Percentiles rank a stretch among this genome's conserved stretches.
phyloP scores from a whole-genome alignment of 2,329 filamentous ascomycete genomes.

The Chaetomiaceae sp. region DNA sequence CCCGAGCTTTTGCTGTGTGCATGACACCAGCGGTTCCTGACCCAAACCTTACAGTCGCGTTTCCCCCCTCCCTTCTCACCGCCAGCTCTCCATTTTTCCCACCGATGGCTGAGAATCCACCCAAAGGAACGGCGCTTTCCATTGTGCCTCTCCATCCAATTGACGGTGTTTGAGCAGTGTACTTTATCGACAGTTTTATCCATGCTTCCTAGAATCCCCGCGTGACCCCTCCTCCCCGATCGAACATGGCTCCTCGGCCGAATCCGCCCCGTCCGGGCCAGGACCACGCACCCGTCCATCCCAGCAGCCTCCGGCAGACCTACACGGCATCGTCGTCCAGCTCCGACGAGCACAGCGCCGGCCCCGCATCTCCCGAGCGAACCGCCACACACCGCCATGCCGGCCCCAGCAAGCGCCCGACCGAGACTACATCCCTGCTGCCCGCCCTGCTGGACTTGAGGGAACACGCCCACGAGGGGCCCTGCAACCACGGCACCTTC shows the following conservation, averaged over 20 bases:
- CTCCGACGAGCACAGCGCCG: constrained; percentile 13
- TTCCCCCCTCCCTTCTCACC: background rate
- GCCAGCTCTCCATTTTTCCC: background rate
- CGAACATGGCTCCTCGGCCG: constrained; percentile 20
- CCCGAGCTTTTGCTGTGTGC: no score
- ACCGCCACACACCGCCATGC: constrained; percentile 18
- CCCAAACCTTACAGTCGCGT: no score
- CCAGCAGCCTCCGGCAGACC: constrained; percentile 45
- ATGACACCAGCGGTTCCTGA: no score
- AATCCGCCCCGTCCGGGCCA: constrained; percentile 16
- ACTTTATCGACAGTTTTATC: background rate
- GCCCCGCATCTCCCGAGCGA: constrained; percentile 12
- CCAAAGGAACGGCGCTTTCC: background rate
- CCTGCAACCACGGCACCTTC: constrained; percentile 71
- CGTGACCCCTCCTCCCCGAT: background rate
- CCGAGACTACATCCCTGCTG: constrained; percentile 52
- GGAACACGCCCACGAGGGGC: constrained; percentile 41
- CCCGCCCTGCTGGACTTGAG: constrained; percentile 32
- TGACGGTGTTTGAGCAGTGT: background rate
- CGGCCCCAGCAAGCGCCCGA: constrained; percentile 28
- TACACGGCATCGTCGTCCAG: constrained; percentile 31
- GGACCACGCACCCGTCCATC: constrained; percentile 40
- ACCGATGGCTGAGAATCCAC: constrained; percentile 6
- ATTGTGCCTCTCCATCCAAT: background rate
- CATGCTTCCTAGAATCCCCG: background rate